A percentile compares a stretch with the other conserved stretches of the same genome.
These are phyloP conservation scores for Malassezia slooffiae DNA, from an alignment of 1,284 basidiomycete species.

Conservation along the genomic window DNA sequence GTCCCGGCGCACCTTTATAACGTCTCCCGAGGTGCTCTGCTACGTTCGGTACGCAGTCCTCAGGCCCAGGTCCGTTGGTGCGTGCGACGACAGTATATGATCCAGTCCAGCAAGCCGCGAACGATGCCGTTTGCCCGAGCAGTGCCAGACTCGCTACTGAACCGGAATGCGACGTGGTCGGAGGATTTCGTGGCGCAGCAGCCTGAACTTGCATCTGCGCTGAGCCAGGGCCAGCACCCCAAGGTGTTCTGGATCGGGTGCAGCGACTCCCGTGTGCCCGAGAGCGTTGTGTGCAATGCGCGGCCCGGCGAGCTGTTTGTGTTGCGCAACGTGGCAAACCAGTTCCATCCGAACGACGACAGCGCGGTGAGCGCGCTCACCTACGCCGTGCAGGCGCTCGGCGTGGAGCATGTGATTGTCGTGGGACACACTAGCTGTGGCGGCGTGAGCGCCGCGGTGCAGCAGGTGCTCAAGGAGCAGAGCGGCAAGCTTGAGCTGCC, in stretches of 20 bases:
- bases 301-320: constrained; percentile 44
- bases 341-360: constrained; percentile 64
- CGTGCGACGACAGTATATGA: too few species aligned
- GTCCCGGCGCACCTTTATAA: too few species aligned
- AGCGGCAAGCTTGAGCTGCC: constrained; percentile 13
- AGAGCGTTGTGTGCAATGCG: constrained; percentile 39
- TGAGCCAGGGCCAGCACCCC: constrained; percentile 60
- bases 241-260: constrained; percentile 63
- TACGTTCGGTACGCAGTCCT: too few species aligned
- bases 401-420: constrained; percentile 71
- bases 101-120: too few species aligned
- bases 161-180: constrained; percentile 30
- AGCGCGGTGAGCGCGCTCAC: constrained; percentile 66
- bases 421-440: constrained; percentile 48
- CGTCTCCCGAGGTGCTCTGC: too few species aligned
- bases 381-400: constrained; percentile 67
- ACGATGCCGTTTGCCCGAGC: constrained; percentile 5
- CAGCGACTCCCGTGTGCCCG: constrained; percentile 50
- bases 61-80: too few species aligned
- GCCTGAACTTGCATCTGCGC: constrained; percentile 57
- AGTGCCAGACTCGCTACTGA: constrained; percentile 14
- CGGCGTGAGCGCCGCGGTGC: constrained; percentile 47
- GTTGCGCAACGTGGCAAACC: constrained; percentile 48
- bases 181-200: constrained; percentile 40
- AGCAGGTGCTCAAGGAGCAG: constrained; percentile 11